Percentiles rank a stretch among this genome's conserved stretches.
phyloP scores from a whole-genome alignment of 2,329 filamentous ascomycete species.

The Didymella sp. region DNA sequence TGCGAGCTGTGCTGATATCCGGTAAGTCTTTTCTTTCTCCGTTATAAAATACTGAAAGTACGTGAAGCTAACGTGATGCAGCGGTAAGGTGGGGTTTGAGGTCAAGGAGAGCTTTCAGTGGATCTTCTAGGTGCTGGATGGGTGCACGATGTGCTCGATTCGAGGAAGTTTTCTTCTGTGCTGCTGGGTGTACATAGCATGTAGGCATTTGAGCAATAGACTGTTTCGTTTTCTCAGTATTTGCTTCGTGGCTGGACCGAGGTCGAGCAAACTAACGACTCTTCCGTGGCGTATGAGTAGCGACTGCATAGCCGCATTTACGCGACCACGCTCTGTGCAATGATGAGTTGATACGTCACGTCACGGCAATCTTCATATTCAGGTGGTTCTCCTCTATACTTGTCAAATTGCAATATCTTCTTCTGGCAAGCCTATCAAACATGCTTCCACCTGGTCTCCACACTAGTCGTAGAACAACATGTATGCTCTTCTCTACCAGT shows the following conservation, averaged over 20 bases:
- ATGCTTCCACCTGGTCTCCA: not conserved
- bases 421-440: not conserved
- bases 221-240: not conserved
- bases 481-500: slow-evolving; percentile 33
- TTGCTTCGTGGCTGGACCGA: not conserved
- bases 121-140: slow-evolving; percentile 59
- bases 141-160: not conserved
- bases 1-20: slow-evolving; percentile 68
- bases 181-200: not conserved
- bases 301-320: not conserved
- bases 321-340: not conserved
- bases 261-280: not conserved
- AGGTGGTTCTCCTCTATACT: not conserved
- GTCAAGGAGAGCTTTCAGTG: slow-evolving; percentile 71
- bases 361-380: not conserved
- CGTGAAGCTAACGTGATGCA: slow-evolving; percentile 38
- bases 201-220: slow-evolving; percentile 12
- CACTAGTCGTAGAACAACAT: too few species aligned
- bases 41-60: not conserved
- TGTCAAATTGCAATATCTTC: slow-evolving; percentile 2
- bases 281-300: not conserved
- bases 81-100: slow-evolving; percentile 60
- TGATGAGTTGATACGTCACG: not conserved
- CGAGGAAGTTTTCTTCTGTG: not conserved
- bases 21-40: slow-evolving; percentile 53